These are phyloP conservation scores for Ophiosphaerella korrae DNA, from an alignment of 2,329 filamentous ascomycete species.

Conservation along the genomic window DNA sequence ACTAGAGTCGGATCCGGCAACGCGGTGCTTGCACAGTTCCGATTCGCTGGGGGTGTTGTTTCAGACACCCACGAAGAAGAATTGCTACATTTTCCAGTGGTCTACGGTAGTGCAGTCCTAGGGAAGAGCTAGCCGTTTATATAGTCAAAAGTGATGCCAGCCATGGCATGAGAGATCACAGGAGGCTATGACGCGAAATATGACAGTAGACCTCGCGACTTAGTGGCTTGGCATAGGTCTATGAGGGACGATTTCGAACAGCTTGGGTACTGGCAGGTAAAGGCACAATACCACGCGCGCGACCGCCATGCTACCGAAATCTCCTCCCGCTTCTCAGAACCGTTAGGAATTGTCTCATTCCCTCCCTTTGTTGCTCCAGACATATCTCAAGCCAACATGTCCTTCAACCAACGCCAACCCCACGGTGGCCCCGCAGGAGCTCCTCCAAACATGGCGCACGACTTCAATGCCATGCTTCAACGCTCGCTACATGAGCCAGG, in stretches of 20 bases:
- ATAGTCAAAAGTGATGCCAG: neutral
- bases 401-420: slow-evolving; percentile 35
- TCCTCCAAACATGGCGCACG: slow-evolving; percentile 34
- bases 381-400: slow-evolving; percentile 21
- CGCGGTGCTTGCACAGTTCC: slow-evolving; percentile 14
- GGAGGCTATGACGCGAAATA: neutral
- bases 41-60: slow-evolving; percentile 11
- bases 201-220: slow-evolving; percentile 2
- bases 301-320: slow-evolving; percentile 38
- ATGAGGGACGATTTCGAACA: slow-evolving; percentile 20
- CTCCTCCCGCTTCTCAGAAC: slow-evolving; percentile 18
- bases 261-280: slow-evolving; percentile 12
- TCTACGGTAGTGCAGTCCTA: neutral
- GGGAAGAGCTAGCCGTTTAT: neutral
- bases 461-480: slow-evolving; percentile 46
- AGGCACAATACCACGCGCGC: slow-evolving; percentile 21
- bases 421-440: slow-evolving; percentile 39
- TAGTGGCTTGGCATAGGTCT: slow-evolving; percentile 21
- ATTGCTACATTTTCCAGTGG: neutral
- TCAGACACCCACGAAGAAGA: neutral
- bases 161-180: neutral
- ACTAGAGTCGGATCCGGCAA: neutral
- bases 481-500: slow-evolving; percentile 41
- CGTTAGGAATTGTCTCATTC: slow-evolving; percentile 23
- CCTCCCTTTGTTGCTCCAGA: slow-evolving; percentile 1